These are phyloP conservation scores for Medicago arabica DNA, from an alignment of 306 rosid genomes.

Conservation along the genomic window DNA sequence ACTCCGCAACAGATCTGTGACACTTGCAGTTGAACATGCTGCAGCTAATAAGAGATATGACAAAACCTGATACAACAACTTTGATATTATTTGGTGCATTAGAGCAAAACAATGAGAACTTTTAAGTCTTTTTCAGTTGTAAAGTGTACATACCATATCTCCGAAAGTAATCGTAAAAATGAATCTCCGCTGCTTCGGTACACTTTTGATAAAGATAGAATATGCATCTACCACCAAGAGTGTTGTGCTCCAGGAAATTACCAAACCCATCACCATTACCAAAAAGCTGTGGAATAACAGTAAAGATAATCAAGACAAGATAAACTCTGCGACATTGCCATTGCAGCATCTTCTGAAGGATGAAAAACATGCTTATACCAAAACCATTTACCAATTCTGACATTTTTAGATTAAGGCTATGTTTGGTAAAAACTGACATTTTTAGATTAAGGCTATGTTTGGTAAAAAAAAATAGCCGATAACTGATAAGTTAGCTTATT, in stretches of 20 bases:
- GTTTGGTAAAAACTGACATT: neutral
- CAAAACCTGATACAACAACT: conserved; percentile 57
- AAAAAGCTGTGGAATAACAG: conserved; percentile 62
- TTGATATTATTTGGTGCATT: conserved; percentile 33
- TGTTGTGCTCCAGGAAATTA: conserved; percentile 88
- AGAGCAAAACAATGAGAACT: conserved; percentile 13
- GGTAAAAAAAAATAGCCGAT: no score
- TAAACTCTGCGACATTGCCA: neutral
- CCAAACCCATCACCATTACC: conserved; percentile 91
- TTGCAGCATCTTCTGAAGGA: neutral
- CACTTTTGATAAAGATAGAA: conserved; percentile 63
- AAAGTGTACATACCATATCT: conserved; percentile 66
- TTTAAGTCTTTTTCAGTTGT: neutral
- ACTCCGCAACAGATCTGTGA: conserved; percentile 59
- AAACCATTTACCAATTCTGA: neutral
- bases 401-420: neutral
- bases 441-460: neutral
- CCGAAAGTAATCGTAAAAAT: conserved; percentile 58
- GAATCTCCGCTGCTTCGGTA: conserved; percentile 67
- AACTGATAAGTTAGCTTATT: no score
- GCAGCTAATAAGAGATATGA: conserved; percentile 81
- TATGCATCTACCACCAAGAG: conserved; percentile 73
- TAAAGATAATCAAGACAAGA: conserved; percentile 12
- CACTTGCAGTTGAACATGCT: conserved; percentile 83
- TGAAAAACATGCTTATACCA: neutral